A percentile compares a stretch with the other conserved stretches of the same genome.
phyloP scores from a whole-genome alignment of 345 rosid genomes.

The Conringia planisiliqua region DNA sequence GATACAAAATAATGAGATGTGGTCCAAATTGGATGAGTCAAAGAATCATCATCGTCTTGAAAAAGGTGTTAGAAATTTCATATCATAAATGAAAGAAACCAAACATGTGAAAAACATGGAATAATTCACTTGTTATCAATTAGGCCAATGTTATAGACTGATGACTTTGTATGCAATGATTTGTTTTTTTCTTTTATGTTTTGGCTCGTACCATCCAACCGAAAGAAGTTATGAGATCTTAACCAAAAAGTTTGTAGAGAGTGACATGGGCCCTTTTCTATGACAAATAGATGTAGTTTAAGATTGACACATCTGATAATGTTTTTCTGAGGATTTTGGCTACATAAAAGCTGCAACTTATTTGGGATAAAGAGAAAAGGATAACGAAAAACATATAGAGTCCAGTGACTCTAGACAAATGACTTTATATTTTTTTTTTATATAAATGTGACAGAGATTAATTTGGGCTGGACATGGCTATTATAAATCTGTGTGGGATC shows the following conservation, averaged over 20 bases:
- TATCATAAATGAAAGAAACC: not conserved
- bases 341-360: constrained; percentile 2
- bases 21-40: not conserved
- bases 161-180: constrained; percentile 25
- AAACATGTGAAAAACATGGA: not conserved
- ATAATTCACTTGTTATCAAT: not conserved
- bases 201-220: constrained; percentile 51
- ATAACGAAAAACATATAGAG: not conserved
- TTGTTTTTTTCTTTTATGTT: constrained; percentile 38
- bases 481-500: constrained; percentile 28
- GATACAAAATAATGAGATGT: not conserved
- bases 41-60: not conserved
- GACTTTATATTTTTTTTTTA: not conserved
- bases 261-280: not conserved
- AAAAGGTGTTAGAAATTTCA: not conserved
- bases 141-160: no score
- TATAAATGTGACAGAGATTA: constrained; percentile 7
- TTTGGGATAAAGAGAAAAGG: not conserved
- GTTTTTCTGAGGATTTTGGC: not conserved
- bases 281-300: not conserved
- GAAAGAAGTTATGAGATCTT: constrained; percentile 30
- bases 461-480: constrained; percentile 23
- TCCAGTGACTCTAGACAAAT: not conserved
- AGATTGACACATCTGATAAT: constrained; percentile 5
- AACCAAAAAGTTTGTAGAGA: not conserved